Evolutionary conservation across 768 basidiomycete species (phyloP).

Genomic region (Pisolithus sp.): DNA sequence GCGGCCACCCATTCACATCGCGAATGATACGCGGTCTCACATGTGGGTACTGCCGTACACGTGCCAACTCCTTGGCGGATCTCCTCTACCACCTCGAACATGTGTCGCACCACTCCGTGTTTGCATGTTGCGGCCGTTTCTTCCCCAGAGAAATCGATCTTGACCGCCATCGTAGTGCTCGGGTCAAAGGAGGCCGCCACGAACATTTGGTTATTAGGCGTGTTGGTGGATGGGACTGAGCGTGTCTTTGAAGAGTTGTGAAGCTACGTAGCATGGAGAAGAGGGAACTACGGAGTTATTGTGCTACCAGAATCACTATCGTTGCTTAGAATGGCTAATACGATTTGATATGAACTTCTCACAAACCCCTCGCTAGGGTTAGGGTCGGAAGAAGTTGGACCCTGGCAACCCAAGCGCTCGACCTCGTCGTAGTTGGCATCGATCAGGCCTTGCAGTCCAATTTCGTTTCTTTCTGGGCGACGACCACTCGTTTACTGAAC

Average conservation of each 20-base stretch:
- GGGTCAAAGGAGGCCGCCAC: constrained; percentile 1
- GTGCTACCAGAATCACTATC: no score
- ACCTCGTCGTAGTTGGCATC: not conserved
- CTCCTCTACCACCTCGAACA: constrained; percentile 20
- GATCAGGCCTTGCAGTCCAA: not conserved
- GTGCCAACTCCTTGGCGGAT: constrained; percentile 17
- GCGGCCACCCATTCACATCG: constrained; percentile 16
- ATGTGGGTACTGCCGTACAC: constrained; percentile 21
- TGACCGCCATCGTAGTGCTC: constrained; percentile 11
- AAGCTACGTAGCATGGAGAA: no score
- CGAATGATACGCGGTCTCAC: constrained; percentile 17
- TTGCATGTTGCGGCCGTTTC: constrained; percentile 24
- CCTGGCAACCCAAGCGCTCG: not conserved
- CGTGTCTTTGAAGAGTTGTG: no score
- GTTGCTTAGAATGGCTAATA: no score
- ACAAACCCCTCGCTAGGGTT: not conserved
- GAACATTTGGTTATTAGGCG: not conserved
- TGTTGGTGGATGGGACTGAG: no score
- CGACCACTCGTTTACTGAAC: not conserved
- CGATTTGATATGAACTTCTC: not conserved
- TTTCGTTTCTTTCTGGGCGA: no score
- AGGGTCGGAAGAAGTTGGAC: constrained; percentile 1
- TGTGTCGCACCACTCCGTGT: constrained; percentile 17
- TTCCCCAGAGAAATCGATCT: constrained; percentile 18
- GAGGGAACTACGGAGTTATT: no score